Conservation (phyloP, 108 stramenopile species). For the Cyclostephanos tholiformis region DNA sequence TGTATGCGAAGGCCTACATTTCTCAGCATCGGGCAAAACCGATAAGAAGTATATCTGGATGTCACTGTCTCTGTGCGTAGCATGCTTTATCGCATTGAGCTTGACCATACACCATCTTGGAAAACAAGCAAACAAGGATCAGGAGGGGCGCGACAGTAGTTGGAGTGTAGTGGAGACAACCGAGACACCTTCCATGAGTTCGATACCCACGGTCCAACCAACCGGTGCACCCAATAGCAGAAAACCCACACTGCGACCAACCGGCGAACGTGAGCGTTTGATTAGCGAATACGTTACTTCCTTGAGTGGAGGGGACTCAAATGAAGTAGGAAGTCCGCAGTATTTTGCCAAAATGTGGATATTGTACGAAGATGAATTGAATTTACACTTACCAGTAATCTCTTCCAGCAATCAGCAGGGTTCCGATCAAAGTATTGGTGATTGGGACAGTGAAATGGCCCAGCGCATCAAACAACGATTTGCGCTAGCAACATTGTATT, state of each 20-base stretch:
- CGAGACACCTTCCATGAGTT: slow-evolving; percentile 14
- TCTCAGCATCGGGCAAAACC: slow-evolving; percentile 7
- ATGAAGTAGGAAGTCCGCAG: slow-evolving; percentile 49
- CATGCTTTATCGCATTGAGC: slow-evolving; percentile 6
- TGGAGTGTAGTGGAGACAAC: background rate
- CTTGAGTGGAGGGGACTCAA: slow-evolving; percentile 41
- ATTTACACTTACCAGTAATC: slow-evolving; percentile 9
- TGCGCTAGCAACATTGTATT: slow-evolving; percentile 69
- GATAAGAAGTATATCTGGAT: slow-evolving; percentile 12
- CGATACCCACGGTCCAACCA: slow-evolving; percentile 7
- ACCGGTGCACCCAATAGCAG: background rate
- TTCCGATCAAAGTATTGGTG: slow-evolving; percentile 9
- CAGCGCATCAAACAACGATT: slow-evolving; percentile 68
- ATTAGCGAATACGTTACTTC: slow-evolving; percentile 20
- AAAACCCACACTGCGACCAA: slow-evolving; percentile 14
- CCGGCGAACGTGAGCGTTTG: slow-evolving; percentile 19
- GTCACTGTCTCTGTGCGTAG: background rate
- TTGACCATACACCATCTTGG: slow-evolving; percentile 17
- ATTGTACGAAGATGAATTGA: slow-evolving; percentile 43
- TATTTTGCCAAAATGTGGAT: slow-evolving; percentile 63
- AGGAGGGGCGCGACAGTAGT: background rate
- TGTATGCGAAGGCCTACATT: background rate
- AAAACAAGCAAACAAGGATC: background rate
- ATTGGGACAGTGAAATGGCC: slow-evolving; percentile 20
- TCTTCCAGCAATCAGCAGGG: background rate